Conservation (phyloP, 2,329 filamentous ascomycete genomes). For the Phyllosticta ampelicida region DNA sequence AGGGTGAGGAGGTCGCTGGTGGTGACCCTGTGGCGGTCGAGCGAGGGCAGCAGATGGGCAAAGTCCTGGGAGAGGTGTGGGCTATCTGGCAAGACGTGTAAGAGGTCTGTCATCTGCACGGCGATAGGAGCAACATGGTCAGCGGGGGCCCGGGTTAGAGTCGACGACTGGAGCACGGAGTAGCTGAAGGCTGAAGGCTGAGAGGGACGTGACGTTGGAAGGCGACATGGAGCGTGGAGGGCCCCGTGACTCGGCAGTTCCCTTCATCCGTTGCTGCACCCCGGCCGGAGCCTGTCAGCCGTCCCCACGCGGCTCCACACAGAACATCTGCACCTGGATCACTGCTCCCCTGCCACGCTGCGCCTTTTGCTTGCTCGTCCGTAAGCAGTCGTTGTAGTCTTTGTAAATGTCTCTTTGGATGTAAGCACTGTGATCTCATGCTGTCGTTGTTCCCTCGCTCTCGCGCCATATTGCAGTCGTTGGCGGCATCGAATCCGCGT, state of each 20-base stretch:
- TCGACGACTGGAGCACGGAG: no score
- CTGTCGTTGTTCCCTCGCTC: not conserved
- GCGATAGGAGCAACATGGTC: not conserved
- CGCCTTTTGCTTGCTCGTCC: not conserved
- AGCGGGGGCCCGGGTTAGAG: not conserved
- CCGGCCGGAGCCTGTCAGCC: not conserved
- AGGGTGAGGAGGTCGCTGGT: constrained; percentile 78
- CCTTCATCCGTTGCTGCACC: not conserved
- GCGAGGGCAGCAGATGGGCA: constrained; percentile 62
- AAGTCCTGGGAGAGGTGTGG: constrained; percentile 60
- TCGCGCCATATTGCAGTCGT: not conserved
- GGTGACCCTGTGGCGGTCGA: constrained; percentile 69
- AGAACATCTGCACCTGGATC: not conserved
- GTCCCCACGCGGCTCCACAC: not conserved
- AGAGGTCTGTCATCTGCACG: constrained; percentile 71
- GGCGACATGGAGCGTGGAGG: not conserved
- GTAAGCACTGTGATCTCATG: not conserved
- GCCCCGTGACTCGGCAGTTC: not conserved
- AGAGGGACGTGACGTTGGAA: not conserved
- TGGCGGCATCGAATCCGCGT: not conserved
- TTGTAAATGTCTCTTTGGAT: not conserved
- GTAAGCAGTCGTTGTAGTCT: not conserved
- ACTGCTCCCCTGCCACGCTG: not conserved
- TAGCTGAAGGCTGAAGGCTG: no score
- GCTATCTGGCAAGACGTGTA: constrained; percentile 61